Evolutionary conservation across 306 rosid species (phyloP), one percentile per base, ranked within the genome.

Genomic region (Malus sieversii): DNA sequence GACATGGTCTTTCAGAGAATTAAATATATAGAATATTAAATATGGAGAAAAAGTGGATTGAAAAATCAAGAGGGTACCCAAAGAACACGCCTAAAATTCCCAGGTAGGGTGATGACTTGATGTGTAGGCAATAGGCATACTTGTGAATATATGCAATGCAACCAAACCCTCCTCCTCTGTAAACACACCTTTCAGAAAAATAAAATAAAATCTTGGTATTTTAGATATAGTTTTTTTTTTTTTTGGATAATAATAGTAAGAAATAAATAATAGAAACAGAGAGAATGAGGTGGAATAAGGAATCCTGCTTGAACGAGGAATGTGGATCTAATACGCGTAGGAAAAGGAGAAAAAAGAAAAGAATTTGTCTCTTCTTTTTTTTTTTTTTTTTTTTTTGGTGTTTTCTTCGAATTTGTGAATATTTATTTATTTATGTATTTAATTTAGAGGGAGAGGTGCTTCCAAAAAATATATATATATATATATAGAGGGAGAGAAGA

Each of bases 291-390:
- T 66, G 66, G 82, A 58, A 27, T 57, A 19, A 55, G 30, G 65
- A 75, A 70, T 62, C 73, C 53, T 70, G 55, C 22, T 42, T 55
- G 62, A 52, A 69, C 72, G 51, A 68, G 80, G 76, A 80, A 62
- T 68, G 70, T 61, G 84, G 79, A 79, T 79, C 78, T 44, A 30
- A 70, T n/a, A 33, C n/a, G 66, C 40, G 29, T 22, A n/a, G 76
- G 59, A 75, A 70, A 48, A 32, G 62, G 32, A 29, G 63, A 62
- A 22, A 22, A 27, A 16, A 10, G 51, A 10, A 18, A 16, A 12
- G 46, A 40, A 38, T 33, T 32, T 8, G 23, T 12, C 6, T 45
- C n/a, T 15, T 52, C 30, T n/a, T 51, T 67, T 29, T 19, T 27
- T 25, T 27, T 52, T 48, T n/a, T 51, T 25, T 27, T n/a, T 51